These are phyloP conservation scores for Lophiostoma macrostomum DNA, from an alignment of 495 filamentous ascomycete genomes.

Conservation along the genomic window DNA sequence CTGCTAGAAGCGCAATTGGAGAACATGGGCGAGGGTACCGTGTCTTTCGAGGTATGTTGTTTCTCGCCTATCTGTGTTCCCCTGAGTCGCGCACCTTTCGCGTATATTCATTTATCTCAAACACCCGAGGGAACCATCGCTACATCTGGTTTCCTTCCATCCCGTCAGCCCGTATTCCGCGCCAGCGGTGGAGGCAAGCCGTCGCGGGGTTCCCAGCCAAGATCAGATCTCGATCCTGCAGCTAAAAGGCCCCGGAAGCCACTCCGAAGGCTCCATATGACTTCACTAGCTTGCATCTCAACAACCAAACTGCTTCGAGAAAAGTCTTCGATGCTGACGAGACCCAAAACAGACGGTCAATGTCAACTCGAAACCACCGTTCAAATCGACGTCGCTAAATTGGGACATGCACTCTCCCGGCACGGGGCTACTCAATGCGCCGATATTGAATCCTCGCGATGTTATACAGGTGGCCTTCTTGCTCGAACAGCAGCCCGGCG, in stretches of 20 bases:
- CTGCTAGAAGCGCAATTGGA: slow-evolving; percentile 87
- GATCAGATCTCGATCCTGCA: slow-evolving; percentile 31
- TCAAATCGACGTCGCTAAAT: slow-evolving; percentile 56
- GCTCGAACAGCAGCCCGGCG: slow-evolving; percentile 62
- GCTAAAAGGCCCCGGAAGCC: slow-evolving; percentile 32
- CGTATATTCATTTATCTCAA: slow-evolving; percentile 4
- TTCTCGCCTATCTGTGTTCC: slow-evolving; percentile 6
- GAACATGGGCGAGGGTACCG: slow-evolving; percentile 73
- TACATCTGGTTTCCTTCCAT: too few species aligned
- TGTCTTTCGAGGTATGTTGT: slow-evolving; percentile 57
- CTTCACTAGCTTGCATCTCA: not conserved
- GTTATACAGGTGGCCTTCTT: slow-evolving; percentile 89
- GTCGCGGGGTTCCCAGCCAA: not conserved
- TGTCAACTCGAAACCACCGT: slow-evolving; percentile 54
- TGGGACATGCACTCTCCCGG: slow-evolving; percentile 49
- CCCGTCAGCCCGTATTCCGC: too few species aligned
- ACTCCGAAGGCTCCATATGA: slow-evolving; percentile 7
- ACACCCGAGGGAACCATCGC: too few species aligned
- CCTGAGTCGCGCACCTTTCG: not conserved
- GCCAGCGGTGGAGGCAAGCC: too few species aligned
- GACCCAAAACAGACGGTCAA: slow-evolving; percentile 46
- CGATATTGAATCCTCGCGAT: slow-evolving; percentile 78
- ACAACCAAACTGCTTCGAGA: not conserved
- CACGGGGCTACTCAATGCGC: slow-evolving; percentile 42
- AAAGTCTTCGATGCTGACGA: slow-evolving; percentile 6